Conservation (phyloP, 2,329 filamentous ascomycete species). For the Nemania bipapillata region DNA sequence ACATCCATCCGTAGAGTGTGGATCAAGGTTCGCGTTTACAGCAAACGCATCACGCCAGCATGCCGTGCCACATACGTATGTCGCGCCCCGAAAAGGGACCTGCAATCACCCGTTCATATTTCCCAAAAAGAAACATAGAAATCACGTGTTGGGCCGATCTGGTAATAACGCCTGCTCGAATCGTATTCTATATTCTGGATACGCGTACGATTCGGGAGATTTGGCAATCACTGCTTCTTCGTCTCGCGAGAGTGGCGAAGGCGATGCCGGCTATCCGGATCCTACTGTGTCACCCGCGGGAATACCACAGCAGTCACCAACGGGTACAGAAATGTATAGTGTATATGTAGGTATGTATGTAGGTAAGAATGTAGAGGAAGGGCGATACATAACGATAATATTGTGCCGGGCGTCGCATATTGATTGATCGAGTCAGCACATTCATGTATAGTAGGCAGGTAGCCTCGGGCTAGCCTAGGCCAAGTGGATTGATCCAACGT, state of each 20-base stretch:
- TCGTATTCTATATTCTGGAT: background rate
- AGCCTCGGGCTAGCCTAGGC: background rate
- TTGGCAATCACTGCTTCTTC: background rate
- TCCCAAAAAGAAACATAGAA: background rate
- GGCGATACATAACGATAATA: no score
- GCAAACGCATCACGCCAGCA: background rate
- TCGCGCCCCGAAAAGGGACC: slow-evolving; percentile 14
- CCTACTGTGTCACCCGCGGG: background rate
- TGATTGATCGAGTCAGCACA: no score
- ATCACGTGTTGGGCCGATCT: slow-evolving; percentile 12
- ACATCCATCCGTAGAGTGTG: background rate
- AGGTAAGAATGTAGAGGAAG: no score
- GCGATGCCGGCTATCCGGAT: slow-evolving; percentile 3
- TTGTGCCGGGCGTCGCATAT: background rate
- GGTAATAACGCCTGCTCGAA: slow-evolving; percentile 4
- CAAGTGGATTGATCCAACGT: background rate
- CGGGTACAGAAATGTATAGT: background rate
- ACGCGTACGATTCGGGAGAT: background rate
- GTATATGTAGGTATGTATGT: no score
- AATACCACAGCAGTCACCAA: background rate
- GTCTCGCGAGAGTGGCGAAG: background rate
- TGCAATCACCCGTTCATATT: slow-evolving; percentile 14
- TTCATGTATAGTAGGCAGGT: no score
- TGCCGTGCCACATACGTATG: background rate
- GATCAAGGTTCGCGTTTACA: slow-evolving; percentile 1